Conservation (phyloP, 2,329 filamentous ascomycete genomes). For the Fusarium bulbicola region DNA sequence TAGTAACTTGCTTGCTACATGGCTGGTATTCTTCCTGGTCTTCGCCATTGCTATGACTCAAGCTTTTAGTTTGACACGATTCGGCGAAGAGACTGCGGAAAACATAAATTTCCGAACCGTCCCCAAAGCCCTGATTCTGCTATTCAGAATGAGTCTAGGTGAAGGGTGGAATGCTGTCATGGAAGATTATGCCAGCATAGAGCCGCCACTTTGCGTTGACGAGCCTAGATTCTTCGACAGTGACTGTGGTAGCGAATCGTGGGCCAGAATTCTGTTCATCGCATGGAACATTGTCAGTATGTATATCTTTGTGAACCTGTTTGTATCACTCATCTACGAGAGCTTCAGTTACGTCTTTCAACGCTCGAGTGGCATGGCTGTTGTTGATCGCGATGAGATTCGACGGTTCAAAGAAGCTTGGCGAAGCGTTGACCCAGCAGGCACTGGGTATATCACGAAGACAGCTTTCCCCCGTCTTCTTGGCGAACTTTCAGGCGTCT, state of each 20-base stretch:
- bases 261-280: constrained; percentile 91
- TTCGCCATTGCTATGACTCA: constrained; percentile 97
- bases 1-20: constrained; percentile 90
- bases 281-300: constrained; percentile 99
- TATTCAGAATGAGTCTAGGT: constrained; percentile 92
- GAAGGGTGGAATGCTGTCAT: constrained; percentile 98
- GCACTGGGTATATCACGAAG: constrained; percentile 89
- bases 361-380: constrained; percentile 89
- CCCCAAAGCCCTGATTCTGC: constrained; percentile 89
- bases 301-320: constrained; percentile 99
- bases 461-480: constrained; percentile 88
- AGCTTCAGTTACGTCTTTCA: constrained; percentile 99
- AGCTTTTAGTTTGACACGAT: constrained; percentile 92
- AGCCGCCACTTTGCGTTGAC: constrained; percentile 82
- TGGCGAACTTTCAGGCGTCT: constrained; percentile 91
- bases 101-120: constrained; percentile 95
- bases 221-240: constrained; percentile 79
- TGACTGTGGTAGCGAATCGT: constrained; percentile 90
- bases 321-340: constrained; percentile 98
- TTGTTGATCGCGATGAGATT: constrained; percentile 92
- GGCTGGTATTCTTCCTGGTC: constrained; percentile 96
- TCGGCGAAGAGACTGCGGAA: constrained; percentile 74
- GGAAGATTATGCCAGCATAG: constrained; percentile 90
- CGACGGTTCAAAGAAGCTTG: constrained; percentile 98
- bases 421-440: constrained; percentile 93